phyloP scores from a whole-genome alignment of 2,329 filamentous ascomycete species.

The Myriangium duriaei region DNA sequence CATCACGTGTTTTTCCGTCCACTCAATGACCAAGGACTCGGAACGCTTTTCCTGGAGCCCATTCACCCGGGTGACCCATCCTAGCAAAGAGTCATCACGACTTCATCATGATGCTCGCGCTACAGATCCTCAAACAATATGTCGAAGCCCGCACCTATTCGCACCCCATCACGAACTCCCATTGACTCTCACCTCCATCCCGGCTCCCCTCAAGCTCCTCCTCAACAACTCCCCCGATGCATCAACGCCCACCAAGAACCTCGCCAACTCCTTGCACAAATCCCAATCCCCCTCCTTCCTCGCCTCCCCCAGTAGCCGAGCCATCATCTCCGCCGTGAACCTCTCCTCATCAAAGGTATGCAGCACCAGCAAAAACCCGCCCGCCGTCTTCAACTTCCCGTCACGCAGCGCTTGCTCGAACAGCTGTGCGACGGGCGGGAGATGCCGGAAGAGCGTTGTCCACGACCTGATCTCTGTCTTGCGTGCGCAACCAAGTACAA shows the following conservation, averaged over 20 bases:
- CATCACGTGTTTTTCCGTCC: too few relatives aligned
- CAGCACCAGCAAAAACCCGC: constrained; percentile 87
- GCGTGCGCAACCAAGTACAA: constrained; percentile 89
- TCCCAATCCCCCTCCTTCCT: constrained; percentile 87
- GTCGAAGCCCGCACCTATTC: too few relatives aligned
- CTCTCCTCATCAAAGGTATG: constrained; percentile 53
- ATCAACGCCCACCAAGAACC: constrained; percentile 91
- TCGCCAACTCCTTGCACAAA: constrained; percentile 81
- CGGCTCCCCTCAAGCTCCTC: constrained; percentile 46
- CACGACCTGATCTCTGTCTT: constrained; percentile 94
- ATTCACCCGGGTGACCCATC: too few relatives aligned
- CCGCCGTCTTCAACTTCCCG: constrained; percentile 83
- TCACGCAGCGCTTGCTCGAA: constrained; percentile 85
- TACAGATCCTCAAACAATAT: too few relatives aligned
- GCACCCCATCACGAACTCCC: too few relatives aligned
- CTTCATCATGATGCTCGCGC: too few relatives aligned
- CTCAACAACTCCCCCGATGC: constrained; percentile 68
- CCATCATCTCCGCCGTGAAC: constrained; percentile 52
- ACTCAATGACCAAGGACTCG: too few relatives aligned
- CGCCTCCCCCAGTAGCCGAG: constrained; percentile 67
- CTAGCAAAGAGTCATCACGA: too few relatives aligned
- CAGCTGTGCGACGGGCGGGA: constrained; percentile 79
- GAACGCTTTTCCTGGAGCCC: too few relatives aligned
- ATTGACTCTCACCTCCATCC: too few relatives aligned
- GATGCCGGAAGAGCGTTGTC: constrained; percentile 82